Conservation (phyloP, 331 rosid genomes). For the Malus hybrid region DNA sequence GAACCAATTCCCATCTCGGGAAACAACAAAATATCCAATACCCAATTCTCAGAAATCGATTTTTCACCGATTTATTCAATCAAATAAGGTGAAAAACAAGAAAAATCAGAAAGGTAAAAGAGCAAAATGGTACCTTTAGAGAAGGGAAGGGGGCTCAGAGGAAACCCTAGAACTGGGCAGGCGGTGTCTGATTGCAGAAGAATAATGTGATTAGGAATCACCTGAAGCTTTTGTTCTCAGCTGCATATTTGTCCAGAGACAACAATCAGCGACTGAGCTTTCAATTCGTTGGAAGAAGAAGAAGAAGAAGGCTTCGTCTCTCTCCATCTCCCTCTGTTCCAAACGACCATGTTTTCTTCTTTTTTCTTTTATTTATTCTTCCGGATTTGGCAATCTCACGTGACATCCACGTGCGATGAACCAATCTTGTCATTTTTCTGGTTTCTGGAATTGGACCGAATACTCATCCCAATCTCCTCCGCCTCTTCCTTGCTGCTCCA, state of each 20-base stretch:
- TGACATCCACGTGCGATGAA: not conserved
- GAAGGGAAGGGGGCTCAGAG: not conserved
- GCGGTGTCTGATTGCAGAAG: not conserved
- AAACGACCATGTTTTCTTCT: too few relatives aligned
- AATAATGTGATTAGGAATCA: not conserved
- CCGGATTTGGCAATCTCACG: not conserved
- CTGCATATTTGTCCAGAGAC: not conserved
- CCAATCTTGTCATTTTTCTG: too few relatives aligned
- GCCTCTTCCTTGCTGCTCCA: too few relatives aligned
- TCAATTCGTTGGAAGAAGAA: too few relatives aligned
- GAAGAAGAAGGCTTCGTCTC: not conserved
- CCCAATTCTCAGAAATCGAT: constrained; percentile 1
- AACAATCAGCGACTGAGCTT: not conserved
- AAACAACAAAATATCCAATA: not conserved
- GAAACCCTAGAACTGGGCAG: constrained; percentile 3
- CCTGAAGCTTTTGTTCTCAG: not conserved
- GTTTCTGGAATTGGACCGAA: too few relatives aligned
- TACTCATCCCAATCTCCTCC: too few relatives aligned
- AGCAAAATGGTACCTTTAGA: not conserved
- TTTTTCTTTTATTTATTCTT: not conserved
- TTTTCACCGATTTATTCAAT: not conserved
- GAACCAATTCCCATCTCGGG: constrained; percentile 11
- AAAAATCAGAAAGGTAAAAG: not conserved
- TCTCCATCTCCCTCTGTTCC: not conserved
- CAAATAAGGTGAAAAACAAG: not conserved